Evolutionary conservation across 2,329 filamentous ascomycete genomes (phyloP).

Genomic region (Penicillium aurantiogriseum): DNA sequence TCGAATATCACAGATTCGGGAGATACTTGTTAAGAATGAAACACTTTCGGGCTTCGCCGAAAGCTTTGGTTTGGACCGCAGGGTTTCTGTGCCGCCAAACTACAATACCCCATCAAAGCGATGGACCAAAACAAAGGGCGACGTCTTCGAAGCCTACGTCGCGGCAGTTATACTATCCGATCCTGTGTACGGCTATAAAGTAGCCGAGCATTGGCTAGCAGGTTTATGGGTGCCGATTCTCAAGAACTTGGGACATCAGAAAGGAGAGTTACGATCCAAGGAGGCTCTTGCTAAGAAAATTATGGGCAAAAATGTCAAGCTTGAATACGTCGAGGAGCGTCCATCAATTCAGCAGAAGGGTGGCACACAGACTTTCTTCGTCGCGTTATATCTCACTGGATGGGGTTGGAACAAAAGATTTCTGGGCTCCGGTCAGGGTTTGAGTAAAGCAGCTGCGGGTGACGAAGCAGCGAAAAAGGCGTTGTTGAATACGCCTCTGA

Average conservation of each 20-base stretch:
- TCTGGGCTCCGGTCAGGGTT: constrained; percentile 47
- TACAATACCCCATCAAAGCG: constrained; percentile 49
- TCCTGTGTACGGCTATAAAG: constrained; percentile 58
- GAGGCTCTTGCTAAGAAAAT: constrained; percentile 54
- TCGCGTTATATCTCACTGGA: constrained; percentile 50
- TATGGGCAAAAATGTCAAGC: constrained; percentile 55
- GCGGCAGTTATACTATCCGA: constrained; percentile 73
- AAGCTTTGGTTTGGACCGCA: constrained; percentile 68
- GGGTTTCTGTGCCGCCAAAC: constrained; percentile 57
- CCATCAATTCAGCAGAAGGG: constrained; percentile 33
- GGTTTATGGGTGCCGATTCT: constrained; percentile 70
- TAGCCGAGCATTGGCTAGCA: constrained; percentile 69
- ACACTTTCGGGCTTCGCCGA: constrained; percentile 69
- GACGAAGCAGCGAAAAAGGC: constrained; percentile 46
- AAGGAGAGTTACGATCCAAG: constrained; percentile 49
- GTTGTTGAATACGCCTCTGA: constrained; percentile 38
- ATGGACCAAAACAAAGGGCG: constrained; percentile 72
- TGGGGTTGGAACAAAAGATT: constrained; percentile 47
- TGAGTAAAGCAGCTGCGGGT: constrained; percentile 47
- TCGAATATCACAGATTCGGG: constrained; percentile 71
- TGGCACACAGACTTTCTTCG: constrained; percentile 43
- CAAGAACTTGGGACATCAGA: constrained; percentile 31
- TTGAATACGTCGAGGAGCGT: constrained; percentile 58
- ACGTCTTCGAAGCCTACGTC: constrained; percentile 89
- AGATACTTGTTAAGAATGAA: constrained; percentile 76